Evolutionary conservation across 1,139 yeast species (phyloP), one percentile per base, ranked within the genome.

Genomic region (Lodderomyces theae): DNA sequence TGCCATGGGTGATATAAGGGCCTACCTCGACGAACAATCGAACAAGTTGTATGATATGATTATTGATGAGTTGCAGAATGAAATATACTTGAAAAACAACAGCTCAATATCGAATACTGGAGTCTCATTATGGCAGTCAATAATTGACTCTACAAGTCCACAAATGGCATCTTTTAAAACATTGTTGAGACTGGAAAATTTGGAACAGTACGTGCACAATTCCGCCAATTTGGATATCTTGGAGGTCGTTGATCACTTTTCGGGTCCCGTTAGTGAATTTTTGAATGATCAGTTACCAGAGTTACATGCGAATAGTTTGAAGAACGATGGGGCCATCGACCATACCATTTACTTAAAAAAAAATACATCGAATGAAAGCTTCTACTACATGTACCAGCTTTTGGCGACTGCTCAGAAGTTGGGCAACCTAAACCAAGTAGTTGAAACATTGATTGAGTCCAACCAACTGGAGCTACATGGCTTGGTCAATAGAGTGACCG

Each of bases 1-100:
- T 0, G 82, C 86, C 0, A 67, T 88, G 60, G 63, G 64, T 34
- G 73, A 80, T 4, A 64, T 82, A 11, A 80, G 76, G 45, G 69
- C 69, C 29, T 82, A 82, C 50, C 64, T 88, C 29, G 78, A 78
- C 38, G 57, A 73, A 5, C 95, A 86, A 52, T 79, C 82, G 33
- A 81, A 70, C 54, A 73, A 74, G 40, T 61, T 90, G 35, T 84
- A 85, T 53, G 88, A 83, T 42, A 80, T 80, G 54, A 67, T 89
- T 21, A 68, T 87, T 16, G 96, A 86, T 49, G 96, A 89, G 56
- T 65, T 89, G 34, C 83, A 80, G 47, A 77, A 74, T 43, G 86
- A 87, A 44, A 68, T 89, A 15, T 90, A 86, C 56, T 68, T 86
- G 42, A 85, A 82, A 51, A 28, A 34, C 11, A 39, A 33, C 17